Conservation (phyloP, 1,284 basidiomycete genomes). For the Afroboletus lepidellus region DNA sequence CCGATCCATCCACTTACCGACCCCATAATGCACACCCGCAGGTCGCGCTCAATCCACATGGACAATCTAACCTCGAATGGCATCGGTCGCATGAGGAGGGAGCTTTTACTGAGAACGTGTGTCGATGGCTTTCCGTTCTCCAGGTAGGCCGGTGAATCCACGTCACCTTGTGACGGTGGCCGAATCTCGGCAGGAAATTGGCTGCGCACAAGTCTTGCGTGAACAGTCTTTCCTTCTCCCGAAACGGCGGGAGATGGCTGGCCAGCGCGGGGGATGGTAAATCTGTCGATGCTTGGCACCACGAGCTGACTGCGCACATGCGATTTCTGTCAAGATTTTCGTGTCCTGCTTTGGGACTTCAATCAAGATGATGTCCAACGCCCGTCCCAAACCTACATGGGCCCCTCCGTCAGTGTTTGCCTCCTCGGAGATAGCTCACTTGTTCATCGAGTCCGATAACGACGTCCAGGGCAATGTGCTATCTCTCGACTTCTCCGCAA, state of each 20-base stretch:
- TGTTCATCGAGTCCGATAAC: slow-evolving; percentile 13
- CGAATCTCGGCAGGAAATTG: slow-evolving; percentile 47
- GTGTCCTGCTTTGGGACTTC: slow-evolving; percentile 68
- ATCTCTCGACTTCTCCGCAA: slow-evolving; percentile 63
- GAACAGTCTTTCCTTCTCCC: slow-evolving; percentile 66
- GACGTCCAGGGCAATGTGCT: slow-evolving; percentile 61
- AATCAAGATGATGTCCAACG: slow-evolving; percentile 54
- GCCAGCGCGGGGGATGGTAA: slow-evolving; percentile 78
- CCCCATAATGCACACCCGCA: slow-evolving; percentile 16
- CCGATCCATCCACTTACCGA: no score
- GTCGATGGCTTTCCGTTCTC: slow-evolving; percentile 33
- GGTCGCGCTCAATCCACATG: slow-evolving; percentile 17
- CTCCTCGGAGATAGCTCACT: slow-evolving; percentile 27
- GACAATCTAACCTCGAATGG: slow-evolving; percentile 25
- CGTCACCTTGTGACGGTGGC: not conserved
- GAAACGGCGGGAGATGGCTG: slow-evolving; percentile 60
- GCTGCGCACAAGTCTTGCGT: slow-evolving; percentile 66
- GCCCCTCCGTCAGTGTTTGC: slow-evolving; percentile 44
- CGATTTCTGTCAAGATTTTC: slow-evolving; percentile 46
- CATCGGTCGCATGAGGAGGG: slow-evolving; percentile 23
- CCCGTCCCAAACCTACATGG: slow-evolving; percentile 49
- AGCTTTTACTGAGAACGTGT: slow-evolving; percentile 20
- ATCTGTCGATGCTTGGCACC: slow-evolving; percentile 14
- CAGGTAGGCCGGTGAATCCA: slow-evolving; percentile 24
- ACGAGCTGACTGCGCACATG: slow-evolving; percentile 9